Percentiles rank a stretch among this genome's conserved stretches.
phyloP scores from a whole-genome alignment of 2,329 filamentous ascomycete species.

The Diaporthe destruens region DNA sequence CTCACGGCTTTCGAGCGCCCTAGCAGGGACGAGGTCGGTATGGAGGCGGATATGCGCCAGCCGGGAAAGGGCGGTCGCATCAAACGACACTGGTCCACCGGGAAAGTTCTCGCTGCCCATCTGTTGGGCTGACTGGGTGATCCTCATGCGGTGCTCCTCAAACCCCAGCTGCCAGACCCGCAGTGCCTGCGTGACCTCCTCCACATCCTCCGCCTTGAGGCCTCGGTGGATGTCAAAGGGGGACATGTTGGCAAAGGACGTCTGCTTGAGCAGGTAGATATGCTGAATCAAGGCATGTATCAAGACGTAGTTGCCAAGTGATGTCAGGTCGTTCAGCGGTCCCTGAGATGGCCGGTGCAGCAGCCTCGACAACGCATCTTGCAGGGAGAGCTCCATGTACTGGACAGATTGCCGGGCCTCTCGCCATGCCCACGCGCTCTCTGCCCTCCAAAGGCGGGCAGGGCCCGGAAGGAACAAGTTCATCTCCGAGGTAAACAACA shows the following conservation, averaged over 20 bases:
- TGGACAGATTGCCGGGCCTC: slow-evolving; percentile 65
- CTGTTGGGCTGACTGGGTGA: slow-evolving; percentile 61
- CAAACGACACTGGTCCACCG: slow-evolving; percentile 74
- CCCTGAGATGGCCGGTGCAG: slow-evolving; percentile 64
- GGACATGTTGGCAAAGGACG: slow-evolving; percentile 61
- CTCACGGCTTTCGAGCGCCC: slow-evolving; percentile 75
- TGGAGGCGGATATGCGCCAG: slow-evolving; percentile 75
- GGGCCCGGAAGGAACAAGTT: slow-evolving; percentile 67
- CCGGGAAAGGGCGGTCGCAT: slow-evolving; percentile 71
- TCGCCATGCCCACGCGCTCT: slow-evolving; percentile 71
- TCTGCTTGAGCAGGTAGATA: slow-evolving; percentile 77
- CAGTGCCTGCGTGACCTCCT: slow-evolving; percentile 67
- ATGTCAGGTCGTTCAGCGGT: slow-evolving; percentile 64
- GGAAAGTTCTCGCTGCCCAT: slow-evolving; percentile 63
- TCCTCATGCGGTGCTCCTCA: slow-evolving; percentile 65
- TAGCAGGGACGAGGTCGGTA: slow-evolving; percentile 72
- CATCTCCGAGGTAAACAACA: slow-evolving; percentile 71
- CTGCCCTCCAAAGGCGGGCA: slow-evolving; percentile 69
- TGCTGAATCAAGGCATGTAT: slow-evolving; percentile 80
- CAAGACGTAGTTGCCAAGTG: slow-evolving; percentile 77
- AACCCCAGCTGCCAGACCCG: slow-evolving; percentile 71
- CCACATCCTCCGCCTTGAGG: slow-evolving; percentile 66
- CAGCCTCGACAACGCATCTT: slow-evolving; percentile 68
- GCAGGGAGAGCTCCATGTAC: slow-evolving; percentile 65
- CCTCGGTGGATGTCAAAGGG: slow-evolving; percentile 64